Evolutionary conservation across 2,329 filamentous ascomycete genomes (phyloP), one percentile per base, ranked within the genome.

Genomic region (Sarocladium kiliense): DNA sequence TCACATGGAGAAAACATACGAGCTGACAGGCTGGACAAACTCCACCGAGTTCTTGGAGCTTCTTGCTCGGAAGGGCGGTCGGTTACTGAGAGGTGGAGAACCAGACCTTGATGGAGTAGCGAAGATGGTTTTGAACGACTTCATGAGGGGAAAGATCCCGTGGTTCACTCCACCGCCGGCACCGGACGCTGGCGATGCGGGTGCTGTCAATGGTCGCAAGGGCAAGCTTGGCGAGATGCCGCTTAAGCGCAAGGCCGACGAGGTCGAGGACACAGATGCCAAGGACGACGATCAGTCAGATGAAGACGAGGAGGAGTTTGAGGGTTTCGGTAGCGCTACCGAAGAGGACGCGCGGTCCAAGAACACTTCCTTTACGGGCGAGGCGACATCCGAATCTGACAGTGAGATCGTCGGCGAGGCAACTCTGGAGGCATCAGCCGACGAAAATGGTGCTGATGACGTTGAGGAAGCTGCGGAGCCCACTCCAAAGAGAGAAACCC

Each of bases 41-140:
- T 78, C 89, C 16, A 86, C 88, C 14, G 86, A 93, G 58, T 96
- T 99, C 64, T 76, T 99, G 1, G 93, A 96, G 65, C 76, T 91
- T 26, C 77, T 99, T 2, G 93, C 92, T 9, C 80, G 92, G 56
- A 97, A 97, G 70, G 85, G 86, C 56, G 94, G 94, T 16, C 82
- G 92, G 62, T 74, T 99, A 19, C 76, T 97, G 16, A 91, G 91
- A 68, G 93, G 90, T 56, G 94, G 93, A n/a, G 94, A 97, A 69
- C 88, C 93, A 3, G 94, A 99, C 69, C 75, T 97, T 55, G 93
- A 97, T 64, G 91, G 92, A 64, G 91, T 96, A 49, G 94, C 94
- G 1, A 96, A 96, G 72, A 96, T 96, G 85, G 88, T 99, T 1
- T 75, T 99, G 57, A 97, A 96, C 65, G 94, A 99, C 67, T 99